Base-by-base conservation (phyloP, 1,284 basidiomycete genomes). In the Cystobasidiaceae sp. region DNA sequence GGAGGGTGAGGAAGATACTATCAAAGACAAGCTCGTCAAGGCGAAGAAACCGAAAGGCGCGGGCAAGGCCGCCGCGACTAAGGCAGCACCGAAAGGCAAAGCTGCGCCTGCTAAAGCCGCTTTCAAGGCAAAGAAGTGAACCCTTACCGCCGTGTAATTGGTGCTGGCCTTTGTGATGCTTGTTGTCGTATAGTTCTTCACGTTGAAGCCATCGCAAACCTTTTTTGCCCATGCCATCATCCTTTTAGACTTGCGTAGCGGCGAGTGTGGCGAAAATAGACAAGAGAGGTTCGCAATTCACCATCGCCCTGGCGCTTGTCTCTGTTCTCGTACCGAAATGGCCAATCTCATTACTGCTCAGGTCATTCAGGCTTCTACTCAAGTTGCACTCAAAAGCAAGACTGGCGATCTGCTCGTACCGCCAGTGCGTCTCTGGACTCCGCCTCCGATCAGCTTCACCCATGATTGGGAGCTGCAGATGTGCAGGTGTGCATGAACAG, bases 11-110 rank as follows among this genome's bases (percentile, higher is more conserved):
- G 67, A 69, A 30, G 68, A 71, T 37, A 41, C 67, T 13, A 43
- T 45, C 15, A 71, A 70, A 51, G 71, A 75, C 68, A 74, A 74
- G 65, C 56, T 75, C 15, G 68, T 75, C 67, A 73, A 73, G 49
- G 60, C 68, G 23, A 75, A 74, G 67, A 67, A 72, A 41, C 61
- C 67, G 21, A 71, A 71, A 37, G 54, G 49, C 32, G 59, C 63
- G 4, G 66, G 33, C 57, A 69, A 70, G 13, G 67, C 61, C 7
- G 67, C 67, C 6, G 71, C 70, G 41, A 67, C 34, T 7, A 79
- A 78, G 49, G 51, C 51, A 19, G 21, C 28, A 8, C 21, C 60
- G 23, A 62, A 62, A 50, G 33, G 33, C n/a, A 60, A 60, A 46
- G 58, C 58, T 5, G 28, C 32, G 17, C 21, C 28, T 21, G 34